Evolutionary conservation across 768 basidiomycete genomes (phyloP), one percentile per base, ranked within the genome.

Genomic region (Hemileccinum rubropunctum): DNA sequence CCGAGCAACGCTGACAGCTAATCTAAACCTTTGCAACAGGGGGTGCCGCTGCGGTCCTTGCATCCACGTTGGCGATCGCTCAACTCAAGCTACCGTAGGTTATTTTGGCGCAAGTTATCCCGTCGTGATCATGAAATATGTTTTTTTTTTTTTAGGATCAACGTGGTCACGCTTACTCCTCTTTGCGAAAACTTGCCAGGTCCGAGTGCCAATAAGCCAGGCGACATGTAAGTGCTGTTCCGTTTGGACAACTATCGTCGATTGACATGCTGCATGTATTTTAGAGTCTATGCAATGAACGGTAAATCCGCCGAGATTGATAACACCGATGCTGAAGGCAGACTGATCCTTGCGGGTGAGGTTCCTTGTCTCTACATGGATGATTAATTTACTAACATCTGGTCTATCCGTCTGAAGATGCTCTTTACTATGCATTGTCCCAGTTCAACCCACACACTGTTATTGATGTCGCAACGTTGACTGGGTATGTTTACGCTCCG

Each of bases 141-240:
- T 38, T n/a, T n/a, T n/a, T n/a, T 34, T 6, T 15, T 48, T 52
- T 4, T 51, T 40, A 90, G 88, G 9, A 73, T 94, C 66, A 91
- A 93, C 63, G 72, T 92, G 46, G 76, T 91, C 21, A 78, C 82
- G 11, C 71, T 81, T 23, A 84, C 84, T 0, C 89, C 91, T 3
- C 74, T 95, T 28, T 82, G 83, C 15, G 92, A 95, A 66, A 95
- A 95, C 72, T 76, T 95, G 77, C 91, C 91, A 4, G 86, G 88
- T 15, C 77, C 77, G 4, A 71, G 73, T 33, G 75, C 77, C 21
- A 78, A 65, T 51, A 91, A 91, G 64, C 91, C 91, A 1, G 92
- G 92, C 47, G 91, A 94, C 60, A 78, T 92, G 86, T 91, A 53
- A 30, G 83, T 62, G 10, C 5, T 13, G 7, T 33, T 51, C 14